phyloP scores from a whole-genome alignment of 2,329 filamentous ascomycete genomes.

The Fonsecaea monophora region DNA sequence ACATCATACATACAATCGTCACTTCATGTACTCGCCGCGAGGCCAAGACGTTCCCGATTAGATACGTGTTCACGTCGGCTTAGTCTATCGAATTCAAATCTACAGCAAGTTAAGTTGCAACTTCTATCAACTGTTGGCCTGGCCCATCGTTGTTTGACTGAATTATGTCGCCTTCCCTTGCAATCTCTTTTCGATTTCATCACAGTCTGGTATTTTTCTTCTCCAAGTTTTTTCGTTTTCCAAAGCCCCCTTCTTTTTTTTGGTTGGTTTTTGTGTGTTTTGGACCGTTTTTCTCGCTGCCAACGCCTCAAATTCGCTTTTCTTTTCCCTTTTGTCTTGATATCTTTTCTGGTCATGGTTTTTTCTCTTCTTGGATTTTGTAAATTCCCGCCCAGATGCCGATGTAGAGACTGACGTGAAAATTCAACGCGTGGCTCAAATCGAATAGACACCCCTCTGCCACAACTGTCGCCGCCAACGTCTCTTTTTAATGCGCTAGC shows the following conservation, averaged over 20 bases:
- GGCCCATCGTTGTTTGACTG: no score
- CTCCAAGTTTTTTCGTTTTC: not conserved
- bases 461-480: not conserved
- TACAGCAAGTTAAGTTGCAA: not conserved
- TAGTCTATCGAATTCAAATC: not conserved
- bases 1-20: not conserved
- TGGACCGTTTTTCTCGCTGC: not conserved
- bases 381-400: not conserved
- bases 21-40: not conserved
- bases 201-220: no score
- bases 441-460: not conserved
- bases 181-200: not conserved
- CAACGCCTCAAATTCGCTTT: not conserved
- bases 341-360: not conserved
- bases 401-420: not conserved
- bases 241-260: not conserved
- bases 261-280: not conserved
- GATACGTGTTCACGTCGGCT: not conserved
- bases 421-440: no score
- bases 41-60: not conserved
- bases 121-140: not conserved
- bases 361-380: not conserved
- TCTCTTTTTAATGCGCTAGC: slow-evolving; percentile 62
- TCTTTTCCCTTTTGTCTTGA: not conserved
- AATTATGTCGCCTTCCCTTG: no score